Conservation (phyloP, 1,284 basidiomycete species). For the Cutaneotrichosporon dermatis region DNA sequence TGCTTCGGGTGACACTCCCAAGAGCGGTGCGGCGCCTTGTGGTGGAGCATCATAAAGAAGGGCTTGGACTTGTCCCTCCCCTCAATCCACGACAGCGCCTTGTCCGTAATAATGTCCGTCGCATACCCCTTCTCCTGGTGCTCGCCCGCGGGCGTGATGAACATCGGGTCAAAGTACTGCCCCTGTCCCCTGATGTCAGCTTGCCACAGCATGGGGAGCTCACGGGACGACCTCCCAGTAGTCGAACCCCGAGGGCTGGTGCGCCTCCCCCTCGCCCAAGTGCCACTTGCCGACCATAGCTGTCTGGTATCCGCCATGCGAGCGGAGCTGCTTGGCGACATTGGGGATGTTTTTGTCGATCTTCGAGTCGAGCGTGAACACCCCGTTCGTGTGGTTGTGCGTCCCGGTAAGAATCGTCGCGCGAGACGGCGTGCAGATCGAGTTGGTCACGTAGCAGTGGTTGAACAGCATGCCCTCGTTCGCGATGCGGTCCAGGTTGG, state of each 20-base stretch:
- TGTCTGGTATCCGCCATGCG: constrained; percentile 22
- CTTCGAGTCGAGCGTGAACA: constrained; percentile 15
- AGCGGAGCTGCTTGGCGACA: constrained; percentile 23
- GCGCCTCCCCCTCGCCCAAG: constrained; percentile 22
- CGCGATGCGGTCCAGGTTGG: constrained; percentile 23
- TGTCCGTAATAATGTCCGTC: constrained; percentile 32
- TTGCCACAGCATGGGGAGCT: too few species aligned
- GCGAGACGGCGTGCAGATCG: constrained; percentile 23
- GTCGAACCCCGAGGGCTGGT: constrained; percentile 28
- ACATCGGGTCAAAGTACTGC: constrained; percentile 24
- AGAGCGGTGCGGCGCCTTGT: constrained; percentile 26
- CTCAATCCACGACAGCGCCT: constrained; percentile 24
- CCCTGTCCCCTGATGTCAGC: constrained; percentile 17
- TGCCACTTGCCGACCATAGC: constrained; percentile 29
- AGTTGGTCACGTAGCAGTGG: constrained; percentile 31
- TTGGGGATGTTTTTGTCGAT: constrained; percentile 21
- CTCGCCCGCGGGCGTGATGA: constrained; percentile 19
- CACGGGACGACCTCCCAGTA: constrained; percentile 24
- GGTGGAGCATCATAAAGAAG: constrained; percentile 30
- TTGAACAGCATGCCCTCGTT: constrained; percentile 25
- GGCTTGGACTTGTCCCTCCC: constrained; percentile 16
- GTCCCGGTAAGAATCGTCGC: constrained; percentile 22
- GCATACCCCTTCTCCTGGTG: constrained; percentile 23
- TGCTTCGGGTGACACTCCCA: constrained; percentile 31
- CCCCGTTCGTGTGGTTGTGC: constrained; percentile 23